phyloP scores from a whole-genome alignment of 148 eudicot species.

The Amaranthus palmeri region DNA sequence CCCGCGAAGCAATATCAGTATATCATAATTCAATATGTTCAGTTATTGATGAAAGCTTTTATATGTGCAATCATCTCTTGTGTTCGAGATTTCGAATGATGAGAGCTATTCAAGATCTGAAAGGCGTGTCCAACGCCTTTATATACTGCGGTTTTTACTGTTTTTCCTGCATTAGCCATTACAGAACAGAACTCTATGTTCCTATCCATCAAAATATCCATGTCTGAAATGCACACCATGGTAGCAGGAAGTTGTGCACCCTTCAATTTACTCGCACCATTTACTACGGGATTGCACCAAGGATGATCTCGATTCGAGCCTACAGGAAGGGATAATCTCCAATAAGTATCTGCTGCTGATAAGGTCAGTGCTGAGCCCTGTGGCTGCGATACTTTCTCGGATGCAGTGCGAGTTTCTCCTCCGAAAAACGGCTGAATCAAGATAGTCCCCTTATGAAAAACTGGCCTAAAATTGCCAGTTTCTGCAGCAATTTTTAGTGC shows the following conservation, averaged over 20 bases:
- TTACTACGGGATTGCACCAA: constrained; percentile 49
- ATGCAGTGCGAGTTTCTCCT: constrained; percentile 51
- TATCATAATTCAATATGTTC: not conserved
- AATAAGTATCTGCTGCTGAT: constrained; percentile 52
- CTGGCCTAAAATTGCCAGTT: constrained; percentile 22
- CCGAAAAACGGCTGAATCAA: constrained; percentile 78
- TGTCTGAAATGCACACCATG: constrained; percentile 43
- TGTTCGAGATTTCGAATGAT: constrained; percentile 31
- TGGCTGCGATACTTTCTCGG: constrained; percentile 42
- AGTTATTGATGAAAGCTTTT: constrained; percentile 40
- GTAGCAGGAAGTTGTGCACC: constrained; percentile 19
- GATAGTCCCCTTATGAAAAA: constrained; percentile 42
- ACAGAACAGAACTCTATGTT: constrained; percentile 37
- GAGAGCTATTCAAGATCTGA: constrained; percentile 41
- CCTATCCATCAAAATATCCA: constrained; percentile 56
- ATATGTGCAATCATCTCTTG: constrained; percentile 45
- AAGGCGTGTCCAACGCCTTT: constrained; percentile 64
- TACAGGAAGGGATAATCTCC: constrained; percentile 57
- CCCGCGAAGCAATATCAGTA: too few species aligned
- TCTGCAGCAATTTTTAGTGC: constrained; percentile 16
- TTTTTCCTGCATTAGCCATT: constrained; percentile 31
- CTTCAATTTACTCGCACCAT: constrained; percentile 22
- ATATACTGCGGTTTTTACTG: constrained; percentile 33
- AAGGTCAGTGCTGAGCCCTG: constrained; percentile 43
- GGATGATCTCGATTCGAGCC: constrained; percentile 65